Base-by-base conservation (phyloP, 306 rosid genomes). In the Lathyrus oleraceus region DNA sequence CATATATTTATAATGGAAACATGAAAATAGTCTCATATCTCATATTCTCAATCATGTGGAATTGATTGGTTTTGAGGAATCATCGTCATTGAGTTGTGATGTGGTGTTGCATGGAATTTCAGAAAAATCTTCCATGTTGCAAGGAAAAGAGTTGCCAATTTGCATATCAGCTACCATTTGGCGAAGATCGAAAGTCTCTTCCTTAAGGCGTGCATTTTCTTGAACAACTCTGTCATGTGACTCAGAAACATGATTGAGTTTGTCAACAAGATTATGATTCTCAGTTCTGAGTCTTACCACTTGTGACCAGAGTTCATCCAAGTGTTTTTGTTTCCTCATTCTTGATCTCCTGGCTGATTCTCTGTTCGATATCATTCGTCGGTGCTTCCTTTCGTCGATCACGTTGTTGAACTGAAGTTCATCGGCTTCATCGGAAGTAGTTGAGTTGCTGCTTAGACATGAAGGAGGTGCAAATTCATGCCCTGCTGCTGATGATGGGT, bases 271-370 rank as follows among this genome's bases (percentile, higher is more conserved):
- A 54, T 10, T 73, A 32, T 88, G 81, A 65, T 91, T 91, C 79
- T 88, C 91, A 12, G 81, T 72, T 56, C 97, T 76, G 14, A 91
- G 93, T 20, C 89, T 72, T 2, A 87, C 77, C 25, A 91, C 91
- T 81, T 87, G 97, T 0, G 89, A 87, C 91, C 93, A 88, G 0
- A 91, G 87, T 66, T 91, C 97, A 47, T 88, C 96, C 15, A 88
- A 67, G 74, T 91, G 97, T 35, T 78, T 88, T 57, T 91, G 97
- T 59, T 91, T 91, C 83, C 97, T 78, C 97, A 91, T 91, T 81
- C 97, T 58, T 2, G 97, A 91, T 48, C 97, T 76, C 20, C 97
- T 65, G 2, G 97, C 97, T 0, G 97, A 91, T 77, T 91, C 97
- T 67, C 97, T 47, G 74, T 91, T 91, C 0, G 97, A 91, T 72